Base-by-base conservation (phyloP, 2,329 filamentous ascomycete species). In the Colletotrichum musicola region DNA sequence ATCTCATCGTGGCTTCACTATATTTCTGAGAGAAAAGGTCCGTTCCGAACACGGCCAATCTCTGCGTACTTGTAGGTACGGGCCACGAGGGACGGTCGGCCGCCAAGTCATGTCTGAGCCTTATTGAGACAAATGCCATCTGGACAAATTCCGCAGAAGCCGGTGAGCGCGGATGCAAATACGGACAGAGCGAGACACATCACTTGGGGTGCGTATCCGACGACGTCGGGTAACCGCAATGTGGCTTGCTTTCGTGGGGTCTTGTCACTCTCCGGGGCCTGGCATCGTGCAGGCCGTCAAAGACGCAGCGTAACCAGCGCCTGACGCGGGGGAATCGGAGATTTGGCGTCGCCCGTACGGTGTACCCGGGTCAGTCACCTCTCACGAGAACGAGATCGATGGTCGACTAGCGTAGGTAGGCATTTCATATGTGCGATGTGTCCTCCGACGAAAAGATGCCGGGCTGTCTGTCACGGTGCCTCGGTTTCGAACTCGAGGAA, bases 21-120 rank as follows among this genome's bases (percentile, higher is more conserved):
- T 40, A 46, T 4, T 49, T 20, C 22, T 50, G 7, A 47, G 7
- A 35, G 10, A 10, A 35, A 54, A 58, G 40, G 20, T 59, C 53
- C 63, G 63, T 55, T 68, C 67, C 57, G 58, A 49, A 68, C 13
- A 56, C 12, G 46, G 67, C 56, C 55, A 59, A 69, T 68, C 64
- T 58, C 35, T 35, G 40, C 12, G 38, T n/a, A 38, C 64, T 59
- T 40, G 27, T 53, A 35, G 35, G 51, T 60, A 40, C 38, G n/a
- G 30, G 40, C 67, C 53, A 58, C 44, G 56, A 66, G 47, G 30
- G 30, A 25, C 25, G 27, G 20, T 44, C 16, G n/a, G n/a, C n/a
- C 12, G 50, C 62, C 62, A 50, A 59, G 40, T 46, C 56, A 42
- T 38, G 27, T 44, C n/a, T 47, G 42, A 56, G 50, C 62, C 66